Evolutionary conservation across 352 stramenopile genomes (phyloP), one percentile per base, ranked within the genome.

Genomic region (Pythium sp.): DNA sequence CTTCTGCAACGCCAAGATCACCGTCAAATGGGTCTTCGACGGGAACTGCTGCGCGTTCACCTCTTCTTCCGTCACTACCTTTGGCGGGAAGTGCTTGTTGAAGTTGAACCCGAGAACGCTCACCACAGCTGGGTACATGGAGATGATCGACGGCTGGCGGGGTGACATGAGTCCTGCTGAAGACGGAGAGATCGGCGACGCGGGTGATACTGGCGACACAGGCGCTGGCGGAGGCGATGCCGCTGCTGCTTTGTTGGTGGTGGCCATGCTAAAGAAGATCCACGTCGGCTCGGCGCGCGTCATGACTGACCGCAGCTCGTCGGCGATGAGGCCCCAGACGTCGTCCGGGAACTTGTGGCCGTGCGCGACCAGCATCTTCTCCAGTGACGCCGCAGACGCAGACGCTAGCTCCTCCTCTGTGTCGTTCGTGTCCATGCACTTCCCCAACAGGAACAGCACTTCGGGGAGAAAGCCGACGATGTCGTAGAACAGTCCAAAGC

Each of bases 401-500:
- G 78, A 71, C 24, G 87, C 84, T n/a, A 93, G 73, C 24, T 91
- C 82, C 63, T 89, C 79, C 67, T 93, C 85, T 0, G 66, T 73
- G 57, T 92, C 87, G 30, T 69, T 85, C 55, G 84, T 83, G 69
- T 91, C 85, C 87, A 93, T 92, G 53, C 83, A 92, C 49, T 92
- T 90, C 36, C 84, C 77, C 15, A 95, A 55, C 26, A 91, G 60
- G 62, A 94, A 92, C 12, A 95, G 66, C 22, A 94, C 82, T 49
- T 95, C 87, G 0, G 86, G 86, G 0, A 94, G 56, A 49, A 94
- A 94, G 0, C 86, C 87, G 4, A 94, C 83, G 22, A 79, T 77
- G 58, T 95, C 87, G 68, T 92, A 95, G 63, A 86, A 94, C n/a
- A 88, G 53, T 0, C 84, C 86, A 72, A 93, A 95, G 51, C 84